Conservation (phyloP, 306 rosid species). For the Inga laurina region DNA sequence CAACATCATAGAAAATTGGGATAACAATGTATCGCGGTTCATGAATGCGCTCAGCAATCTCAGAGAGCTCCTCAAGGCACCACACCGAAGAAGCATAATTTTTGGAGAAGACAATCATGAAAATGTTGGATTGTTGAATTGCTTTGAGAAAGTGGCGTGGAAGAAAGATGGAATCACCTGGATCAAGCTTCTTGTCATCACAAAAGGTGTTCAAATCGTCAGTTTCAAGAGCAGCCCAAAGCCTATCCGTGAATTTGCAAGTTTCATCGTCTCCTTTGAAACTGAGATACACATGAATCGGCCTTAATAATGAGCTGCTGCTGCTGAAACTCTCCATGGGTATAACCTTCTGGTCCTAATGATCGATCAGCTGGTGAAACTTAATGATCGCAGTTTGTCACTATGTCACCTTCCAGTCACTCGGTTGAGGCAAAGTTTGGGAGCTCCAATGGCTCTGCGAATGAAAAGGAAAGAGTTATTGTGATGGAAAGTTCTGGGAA, state of each 20-base stretch:
- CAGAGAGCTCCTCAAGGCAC: not conserved
- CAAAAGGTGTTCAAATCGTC: not conserved
- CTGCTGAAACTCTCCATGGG: not conserved
- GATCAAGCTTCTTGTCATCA: not conserved
- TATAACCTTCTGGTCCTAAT: too few species aligned
- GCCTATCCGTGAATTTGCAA: not conserved
- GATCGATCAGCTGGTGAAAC: too few species aligned
- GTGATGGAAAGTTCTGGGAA: too few species aligned
- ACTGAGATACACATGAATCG: not conserved
- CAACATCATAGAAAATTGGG: not conserved
- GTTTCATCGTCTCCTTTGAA: not conserved
- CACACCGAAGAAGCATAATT: not conserved
- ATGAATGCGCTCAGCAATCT: not conserved
- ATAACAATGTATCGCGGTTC: not conserved
- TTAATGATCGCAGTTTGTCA: too few species aligned
- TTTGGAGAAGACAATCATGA: not conserved
- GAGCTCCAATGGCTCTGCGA: too few species aligned
- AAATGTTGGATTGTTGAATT: not conserved
- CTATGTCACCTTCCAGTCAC: too few species aligned
- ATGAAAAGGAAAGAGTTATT: too few species aligned
- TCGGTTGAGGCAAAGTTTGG: too few species aligned
- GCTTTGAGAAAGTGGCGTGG: not conserved
- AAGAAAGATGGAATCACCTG: not conserved
- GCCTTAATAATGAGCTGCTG: not conserved
- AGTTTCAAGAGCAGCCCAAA: not conserved